These are phyloP conservation scores for Mollisia scopiformis DNA, from an alignment of 2,329 filamentous ascomycete genomes.

Conservation along the genomic window DNA sequence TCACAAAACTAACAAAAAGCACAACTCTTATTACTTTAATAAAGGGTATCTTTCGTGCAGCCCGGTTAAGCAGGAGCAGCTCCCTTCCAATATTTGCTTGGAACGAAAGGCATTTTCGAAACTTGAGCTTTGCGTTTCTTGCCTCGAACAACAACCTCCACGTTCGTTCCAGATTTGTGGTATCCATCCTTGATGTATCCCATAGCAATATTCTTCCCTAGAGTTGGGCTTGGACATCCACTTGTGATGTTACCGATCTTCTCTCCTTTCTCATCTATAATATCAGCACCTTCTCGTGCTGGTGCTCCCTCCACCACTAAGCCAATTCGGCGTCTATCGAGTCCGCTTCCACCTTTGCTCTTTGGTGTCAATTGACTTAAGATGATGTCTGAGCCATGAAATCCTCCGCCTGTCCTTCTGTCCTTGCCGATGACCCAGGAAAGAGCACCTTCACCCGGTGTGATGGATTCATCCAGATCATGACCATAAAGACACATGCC, in stretches of 20 bases:
- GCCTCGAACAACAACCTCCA: constrained; percentile 66
- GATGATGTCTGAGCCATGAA: constrained; percentile 82
- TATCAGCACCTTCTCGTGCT: constrained; percentile 84
- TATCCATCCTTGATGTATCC: constrained; percentile 71
- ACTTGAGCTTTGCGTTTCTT: constrained; percentile 68
- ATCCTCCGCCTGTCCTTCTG: constrained; percentile 69
- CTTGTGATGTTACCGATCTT: constrained; percentile 83
- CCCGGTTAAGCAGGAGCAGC: constrained; percentile 14
- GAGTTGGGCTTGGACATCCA: constrained; percentile 83
- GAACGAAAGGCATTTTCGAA: constrained; percentile 73
- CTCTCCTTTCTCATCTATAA: constrained; percentile 65
- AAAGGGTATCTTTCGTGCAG: neutral
- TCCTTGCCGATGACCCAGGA: constrained; percentile 86
- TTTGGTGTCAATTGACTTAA: constrained; percentile 75
- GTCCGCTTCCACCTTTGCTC: constrained; percentile 72
- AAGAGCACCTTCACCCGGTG: constrained; percentile 67
- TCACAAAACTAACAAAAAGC: neutral
- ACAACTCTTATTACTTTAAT: neutral
- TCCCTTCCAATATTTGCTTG: constrained; percentile 60
- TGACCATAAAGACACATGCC: constrained; percentile 99
- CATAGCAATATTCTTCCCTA: constrained; percentile 95
- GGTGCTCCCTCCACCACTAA: constrained; percentile 84
- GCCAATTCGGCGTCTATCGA: constrained; percentile 75
- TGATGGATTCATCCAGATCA: constrained; percentile 81
- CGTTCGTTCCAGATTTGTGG: constrained; percentile 70